Base-by-base conservation (phyloP, 1,139 yeast genomes). In the Pichia inconspicua region DNA sequence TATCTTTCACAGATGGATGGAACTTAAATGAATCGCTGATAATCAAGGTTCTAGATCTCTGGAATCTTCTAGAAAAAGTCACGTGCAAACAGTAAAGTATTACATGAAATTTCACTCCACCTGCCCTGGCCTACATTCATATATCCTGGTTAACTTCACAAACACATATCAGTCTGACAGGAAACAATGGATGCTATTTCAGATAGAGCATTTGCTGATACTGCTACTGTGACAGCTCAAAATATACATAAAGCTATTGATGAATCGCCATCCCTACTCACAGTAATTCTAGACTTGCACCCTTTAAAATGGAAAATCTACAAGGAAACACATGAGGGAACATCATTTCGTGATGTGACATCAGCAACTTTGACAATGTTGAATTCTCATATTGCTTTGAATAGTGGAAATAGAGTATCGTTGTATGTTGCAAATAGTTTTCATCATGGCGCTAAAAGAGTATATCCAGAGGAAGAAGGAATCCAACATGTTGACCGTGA, bases 331-430 rank as follows among this genome's bases (percentile, higher is more conserved):
- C 68, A 74, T 38, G 68, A 70, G 44, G 47, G 46, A 8, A 41
- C 77, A 4, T 58, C 77, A 2, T 63, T 85, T 31, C 72, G 74
- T 51, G 79, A 80, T 43, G 77, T 82, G 25, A 69, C 79, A 25
- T 77, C 82, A 53, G 71, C 87, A 5, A 62, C 87, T 11, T 64
- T 85, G 42, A 86, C 88, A 34, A 81, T 82, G 59, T 66, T 90
- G 50, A 92, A 92, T 62, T 90, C 94, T 1, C 98, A 92, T 65
- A 64, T 94, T 44, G 82, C 98, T 0, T 72, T 88, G 48, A 87
- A 88, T 65, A 87, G 86, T 60, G 79, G 89, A 36, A 92, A 92
- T 64, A 79, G 80, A 60, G 95, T 90, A 11, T 86, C 95, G 8
- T 80, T 92, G 31, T 77, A 92, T 36, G 85, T 88, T 1, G 84